phyloP scores from a whole-genome alignment of 805 yeast species.

The Candida germanica region DNA sequence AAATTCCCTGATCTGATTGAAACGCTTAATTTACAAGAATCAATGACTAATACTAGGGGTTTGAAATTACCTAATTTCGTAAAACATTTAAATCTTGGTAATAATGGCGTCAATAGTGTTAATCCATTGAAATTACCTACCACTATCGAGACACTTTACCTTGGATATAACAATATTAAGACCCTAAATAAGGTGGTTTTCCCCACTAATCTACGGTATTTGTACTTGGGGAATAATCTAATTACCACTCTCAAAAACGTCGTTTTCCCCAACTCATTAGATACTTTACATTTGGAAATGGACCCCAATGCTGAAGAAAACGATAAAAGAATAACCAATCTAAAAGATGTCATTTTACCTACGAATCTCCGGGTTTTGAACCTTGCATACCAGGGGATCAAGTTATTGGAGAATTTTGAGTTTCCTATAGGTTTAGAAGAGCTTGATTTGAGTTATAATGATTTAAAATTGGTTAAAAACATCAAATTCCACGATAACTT shows the following conservation, averaged over 20 bases:
- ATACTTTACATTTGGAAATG: slow-evolving; percentile 41
- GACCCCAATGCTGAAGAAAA: slow-evolving; percentile 40
- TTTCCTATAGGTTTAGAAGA: slow-evolving; percentile 32
- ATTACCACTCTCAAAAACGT: slow-evolving; percentile 46
- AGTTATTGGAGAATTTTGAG: slow-evolving; percentile 35
- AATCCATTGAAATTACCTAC: slow-evolving; percentile 44
- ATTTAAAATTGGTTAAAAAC: slow-evolving; percentile 33
- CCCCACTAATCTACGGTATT: slow-evolving; percentile 32
- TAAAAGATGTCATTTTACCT: slow-evolving; percentile 42
- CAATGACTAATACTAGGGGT: slow-evolving; percentile 45
- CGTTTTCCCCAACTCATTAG: slow-evolving; percentile 34
- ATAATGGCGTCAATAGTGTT: slow-evolving; percentile 43
- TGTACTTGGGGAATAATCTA: slow-evolving; percentile 40
- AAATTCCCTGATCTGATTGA: slow-evolving; percentile 40
- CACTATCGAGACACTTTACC: slow-evolving; percentile 33
- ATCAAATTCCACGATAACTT: slow-evolving; percentile 35
- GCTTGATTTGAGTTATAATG: slow-evolving; percentile 38
- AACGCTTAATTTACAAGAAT: slow-evolving; percentile 37
- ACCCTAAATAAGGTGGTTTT: slow-evolving; percentile 42
- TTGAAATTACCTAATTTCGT: slow-evolving; percentile 36
- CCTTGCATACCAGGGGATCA: slow-evolving; percentile 39
- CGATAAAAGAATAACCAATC: slow-evolving; percentile 39
- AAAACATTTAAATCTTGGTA: slow-evolving; percentile 29
- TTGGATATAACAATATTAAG: slow-evolving; percentile 41
- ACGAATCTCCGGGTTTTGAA: slow-evolving; percentile 31